These are phyloP conservation scores for Coemansia javaensis DNA, from an alignment of 192 early-diverging fungal genomes.

Conservation along the genomic window DNA sequence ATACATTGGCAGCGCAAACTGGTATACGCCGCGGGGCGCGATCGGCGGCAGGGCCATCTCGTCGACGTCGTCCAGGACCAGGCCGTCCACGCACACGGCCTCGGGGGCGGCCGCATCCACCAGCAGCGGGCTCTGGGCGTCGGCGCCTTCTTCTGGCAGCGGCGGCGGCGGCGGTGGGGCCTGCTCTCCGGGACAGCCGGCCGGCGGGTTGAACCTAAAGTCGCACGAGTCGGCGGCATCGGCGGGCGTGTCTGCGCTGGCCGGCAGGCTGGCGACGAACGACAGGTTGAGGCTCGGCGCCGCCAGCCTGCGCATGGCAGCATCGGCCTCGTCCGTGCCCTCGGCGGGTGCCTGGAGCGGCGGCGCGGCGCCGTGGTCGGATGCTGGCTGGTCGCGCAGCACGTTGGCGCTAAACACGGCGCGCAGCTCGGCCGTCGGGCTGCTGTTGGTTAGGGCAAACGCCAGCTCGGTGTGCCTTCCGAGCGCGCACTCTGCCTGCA, in stretches of 20 bases:
- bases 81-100: neutral
- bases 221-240: too few relatives aligned
- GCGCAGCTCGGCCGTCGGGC: neutral
- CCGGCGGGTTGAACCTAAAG: slow-evolving; percentile 6
- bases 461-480: neutral
- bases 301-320: slow-evolving; percentile 1
- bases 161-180: too few relatives aligned
- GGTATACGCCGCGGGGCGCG: slow-evolving; percentile 1
- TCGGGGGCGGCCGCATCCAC: too few relatives aligned
- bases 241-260: neutral
- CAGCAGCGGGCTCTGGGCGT: too few relatives aligned
- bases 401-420: slow-evolving; percentile 4
- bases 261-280: neutral
- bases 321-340: neutral
- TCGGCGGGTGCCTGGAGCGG: neutral
- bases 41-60: slow-evolving; percentile 19
- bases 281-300: slow-evolving; percentile 2
- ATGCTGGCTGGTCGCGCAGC: neutral
- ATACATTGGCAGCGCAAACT: slow-evolving; percentile 17
- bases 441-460: slow-evolving; percentile 12
- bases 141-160: too few relatives aligned
- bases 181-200: too few relatives aligned
- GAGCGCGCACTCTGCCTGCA: slow-evolving; percentile 6
- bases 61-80: slow-evolving; percentile 30
- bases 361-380: too few relatives aligned